phyloP scores from a whole-genome alignment of 176 grass and related monocot species.

The Aegilops speltoides region DNA sequence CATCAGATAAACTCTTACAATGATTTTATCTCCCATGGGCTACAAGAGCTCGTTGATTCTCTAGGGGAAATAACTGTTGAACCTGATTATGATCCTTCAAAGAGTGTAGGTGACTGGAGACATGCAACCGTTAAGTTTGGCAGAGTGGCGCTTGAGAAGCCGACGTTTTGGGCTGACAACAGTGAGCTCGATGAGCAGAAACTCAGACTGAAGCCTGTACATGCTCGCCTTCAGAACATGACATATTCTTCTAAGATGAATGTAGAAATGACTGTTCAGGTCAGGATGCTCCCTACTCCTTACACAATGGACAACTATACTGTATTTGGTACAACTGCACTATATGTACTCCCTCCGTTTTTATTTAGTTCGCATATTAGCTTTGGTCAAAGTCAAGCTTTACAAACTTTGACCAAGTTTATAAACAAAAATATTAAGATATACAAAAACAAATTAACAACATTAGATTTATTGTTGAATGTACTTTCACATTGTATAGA shows the following conservation, averaged over 20 bases:
- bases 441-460: too few species aligned
- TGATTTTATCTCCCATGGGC: slow-evolving; percentile 67
- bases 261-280: slow-evolving; percentile 70
- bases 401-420: too few species aligned
- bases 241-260: slow-evolving; percentile 69
- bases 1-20: slow-evolving; percentile 87
- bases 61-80: slow-evolving; percentile 62
- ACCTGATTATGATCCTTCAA: slow-evolving; percentile 72
- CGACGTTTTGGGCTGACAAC: slow-evolving; percentile 43
- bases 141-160: slow-evolving; percentile 47
- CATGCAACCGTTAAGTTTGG: slow-evolving; percentile 72
- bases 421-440: too few species aligned
- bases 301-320: background rate
- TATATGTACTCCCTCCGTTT: too few species aligned
- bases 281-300: slow-evolving; percentile 21
- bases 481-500: too few species aligned
- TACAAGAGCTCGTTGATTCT: slow-evolving; percentile 70
- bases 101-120: slow-evolving; percentile 54
- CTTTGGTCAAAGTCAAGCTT: too few species aligned
- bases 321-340: background rate
- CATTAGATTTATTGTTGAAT: too few species aligned
- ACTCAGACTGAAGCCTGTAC: slow-evolving; percentile 61
- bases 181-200: slow-evolving; percentile 28
- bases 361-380: too few species aligned
- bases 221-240: slow-evolving; percentile 90